These are phyloP conservation scores for Umbelopsis vinacea DNA, from an alignment of 192 early-diverging fungal species.

Conservation along the genomic window DNA sequence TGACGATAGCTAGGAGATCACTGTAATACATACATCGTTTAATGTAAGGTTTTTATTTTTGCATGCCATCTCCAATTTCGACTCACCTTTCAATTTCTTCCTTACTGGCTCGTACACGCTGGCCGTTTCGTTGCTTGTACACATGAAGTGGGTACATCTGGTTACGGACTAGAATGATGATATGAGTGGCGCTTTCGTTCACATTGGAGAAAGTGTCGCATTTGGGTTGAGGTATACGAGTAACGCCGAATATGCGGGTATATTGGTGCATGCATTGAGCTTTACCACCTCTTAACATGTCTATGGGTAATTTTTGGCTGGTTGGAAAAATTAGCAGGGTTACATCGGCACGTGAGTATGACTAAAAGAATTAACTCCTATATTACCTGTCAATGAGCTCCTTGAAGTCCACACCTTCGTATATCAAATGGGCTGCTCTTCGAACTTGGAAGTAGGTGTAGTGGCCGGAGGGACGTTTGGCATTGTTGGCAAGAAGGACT, in stretches of 20 bases:
- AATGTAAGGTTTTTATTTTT: neutral
- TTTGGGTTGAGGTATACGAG: slow-evolving; percentile 77
- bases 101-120: slow-evolving; percentile 55
- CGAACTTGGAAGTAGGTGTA: slow-evolving; percentile 81
- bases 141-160: slow-evolving; percentile 80
- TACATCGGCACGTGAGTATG: neutral
- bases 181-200: slow-evolving; percentile 53
- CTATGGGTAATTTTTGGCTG: slow-evolving; percentile 62
- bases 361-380: neutral
- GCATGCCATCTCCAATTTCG: slow-evolving; percentile 1
- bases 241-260: slow-evolving; percentile 74
- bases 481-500: slow-evolving; percentile 32
- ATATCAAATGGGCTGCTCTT: slow-evolving; percentile 77
- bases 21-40: slow-evolving; percentile 41
- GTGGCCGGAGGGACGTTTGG: slow-evolving; percentile 39
- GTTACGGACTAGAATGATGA: slow-evolving; percentile 73
- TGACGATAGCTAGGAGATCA: slow-evolving; percentile 62
- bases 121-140: slow-evolving; percentile 53
- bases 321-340: neutral
- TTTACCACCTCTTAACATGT: slow-evolving; percentile 63
- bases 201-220: slow-evolving; percentile 71
- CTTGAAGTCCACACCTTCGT: slow-evolving; percentile 73
- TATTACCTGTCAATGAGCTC: slow-evolving; percentile 66
- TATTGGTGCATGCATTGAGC: slow-evolving; percentile 91
- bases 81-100: slow-evolving; percentile 74